phyloP scores from a whole-genome alignment of 768 basidiomycete species.

The Lentinula edodes region DNA sequence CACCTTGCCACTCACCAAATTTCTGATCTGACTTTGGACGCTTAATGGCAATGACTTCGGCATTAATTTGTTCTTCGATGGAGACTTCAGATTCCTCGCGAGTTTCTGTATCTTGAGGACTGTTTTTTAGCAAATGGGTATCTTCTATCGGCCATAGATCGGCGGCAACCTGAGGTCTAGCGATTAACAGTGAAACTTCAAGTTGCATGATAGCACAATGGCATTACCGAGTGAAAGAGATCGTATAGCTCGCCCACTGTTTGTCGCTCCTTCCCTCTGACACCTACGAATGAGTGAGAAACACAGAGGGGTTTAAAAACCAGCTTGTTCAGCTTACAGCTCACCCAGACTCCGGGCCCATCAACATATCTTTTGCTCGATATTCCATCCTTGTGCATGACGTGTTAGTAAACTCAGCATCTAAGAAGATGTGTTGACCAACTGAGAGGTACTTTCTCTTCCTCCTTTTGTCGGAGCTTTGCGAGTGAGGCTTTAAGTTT shows the following conservation, averaged over 20 bases:
- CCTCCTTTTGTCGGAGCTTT: constrained; percentile 18
- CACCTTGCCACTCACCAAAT: constrained; percentile 47
- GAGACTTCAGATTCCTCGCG: constrained; percentile 30
- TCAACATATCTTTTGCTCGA: constrained; percentile 62
- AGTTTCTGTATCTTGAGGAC: constrained; percentile 23
- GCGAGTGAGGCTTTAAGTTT: constrained; percentile 19
- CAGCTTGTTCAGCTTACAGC: constrained; percentile 34
- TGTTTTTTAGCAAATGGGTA: constrained; percentile 17
- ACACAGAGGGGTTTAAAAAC: too few relatives aligned
- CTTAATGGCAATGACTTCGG: constrained; percentile 68
- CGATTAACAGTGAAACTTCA: neutral
- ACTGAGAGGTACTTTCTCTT: constrained; percentile 53
- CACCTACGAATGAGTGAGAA: constrained; percentile 26
- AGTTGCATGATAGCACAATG: neutral
- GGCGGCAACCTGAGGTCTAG: constrained; percentile 48
- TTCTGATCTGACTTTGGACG: constrained; percentile 54
- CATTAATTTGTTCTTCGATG: constrained; percentile 66
- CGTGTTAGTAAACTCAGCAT: neutral
- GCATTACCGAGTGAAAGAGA: constrained; percentile 67
- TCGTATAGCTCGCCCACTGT: constrained; percentile 74
- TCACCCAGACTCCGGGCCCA: constrained; percentile 84
- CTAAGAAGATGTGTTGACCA: constrained; percentile 12
- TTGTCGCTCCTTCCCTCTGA: constrained; percentile 80
- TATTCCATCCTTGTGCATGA: constrained; percentile 50
- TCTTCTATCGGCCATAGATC: constrained; percentile 61